Base-by-base conservation (phyloP, 1,284 basidiomycete genomes). In the Cerrena zonata region DNA sequence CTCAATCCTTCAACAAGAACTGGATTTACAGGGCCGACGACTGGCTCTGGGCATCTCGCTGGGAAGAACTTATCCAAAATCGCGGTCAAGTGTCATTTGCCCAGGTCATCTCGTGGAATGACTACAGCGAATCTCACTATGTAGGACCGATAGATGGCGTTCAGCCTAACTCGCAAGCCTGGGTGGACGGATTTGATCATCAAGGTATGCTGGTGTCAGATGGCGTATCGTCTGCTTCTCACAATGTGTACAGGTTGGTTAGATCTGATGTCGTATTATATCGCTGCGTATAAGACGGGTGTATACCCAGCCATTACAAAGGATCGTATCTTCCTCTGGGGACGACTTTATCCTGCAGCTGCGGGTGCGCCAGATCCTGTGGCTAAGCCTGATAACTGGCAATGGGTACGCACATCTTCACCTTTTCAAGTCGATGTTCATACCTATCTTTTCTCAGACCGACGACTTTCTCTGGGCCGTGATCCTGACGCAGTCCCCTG, bases 231-330 rank as follows among this genome's bases (percentile, higher is more conserved):
- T 34, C 30, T 15, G 15, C n/a, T n/a, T n/a, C n/a, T 34, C 30
- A 34, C 30, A 34, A 15, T 44, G 42, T 13, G 19, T 10, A 44
- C 50, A 65, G 68, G 64, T 25, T 77, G 73, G 71, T 68, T 79
- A 38, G 65, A 71, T 45, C 60, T 79, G 47, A 69, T 73, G 48
- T 52, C 61, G 26, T 81, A 80, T 68, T 82, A 86, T 62, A 74
- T 80, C 52, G 67, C 71, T 3, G 80, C 79, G 1, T 86, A 78
- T 72, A 83, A 83, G 68, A 80, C 77, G 3, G 84, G 84, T n/a
- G 54, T 61, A 2, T 84, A 80, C 62, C 83, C 83, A 4, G 47
- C 69, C 15, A 75, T 85, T 57, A 71, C 71, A 4, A 69, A 74
- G 58, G 82, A 86, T 61, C 69, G 70, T 36, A 75, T 86, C 53